Conservation (phyloP, 352 stramenopile species). For the Hyaloperonospora brassicae region DNA sequence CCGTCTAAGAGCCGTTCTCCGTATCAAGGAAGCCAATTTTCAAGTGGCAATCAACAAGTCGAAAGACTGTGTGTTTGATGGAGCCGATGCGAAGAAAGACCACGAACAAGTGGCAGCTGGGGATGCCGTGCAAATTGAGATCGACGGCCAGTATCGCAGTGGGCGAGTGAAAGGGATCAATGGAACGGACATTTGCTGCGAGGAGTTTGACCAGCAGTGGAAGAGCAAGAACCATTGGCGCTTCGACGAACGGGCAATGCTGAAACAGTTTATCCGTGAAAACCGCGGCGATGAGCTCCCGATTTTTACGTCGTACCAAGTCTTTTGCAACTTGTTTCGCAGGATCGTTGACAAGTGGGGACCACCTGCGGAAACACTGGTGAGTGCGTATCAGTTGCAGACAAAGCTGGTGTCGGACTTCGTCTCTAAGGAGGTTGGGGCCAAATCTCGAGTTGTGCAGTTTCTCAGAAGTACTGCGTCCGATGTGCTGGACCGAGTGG, state of each 20-base stretch:
- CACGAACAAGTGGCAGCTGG: neutral
- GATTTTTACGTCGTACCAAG: conserved; percentile 25
- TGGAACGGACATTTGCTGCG: conserved; percentile 16
- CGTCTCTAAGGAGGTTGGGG: neutral
- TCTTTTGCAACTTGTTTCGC: conserved; percentile 33
- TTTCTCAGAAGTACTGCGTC: conserved; percentile 14
- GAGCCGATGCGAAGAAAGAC: neutral
- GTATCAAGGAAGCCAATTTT: neutral
- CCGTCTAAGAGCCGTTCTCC: conserved; percentile 14
- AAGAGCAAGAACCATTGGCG: neutral
- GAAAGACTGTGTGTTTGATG: neutral
- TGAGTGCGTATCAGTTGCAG: neutral
- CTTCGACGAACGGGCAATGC: neutral
- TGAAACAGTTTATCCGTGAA: conserved; percentile 23
- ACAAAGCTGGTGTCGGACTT: neutral
- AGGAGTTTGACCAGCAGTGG: conserved; percentile 18
- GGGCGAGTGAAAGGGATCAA: conserved; percentile 10
- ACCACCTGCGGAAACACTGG: conserved; percentile 20
- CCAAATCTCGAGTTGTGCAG: neutral
- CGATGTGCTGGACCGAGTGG: conserved; percentile 9
- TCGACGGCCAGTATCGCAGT: neutral
- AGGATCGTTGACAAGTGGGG: conserved; percentile 28
- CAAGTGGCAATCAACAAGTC: conserved; percentile 1
- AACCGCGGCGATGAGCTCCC: conserved; percentile 17
- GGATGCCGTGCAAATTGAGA: neutral